Percentiles rank a stretch among this genome's conserved stretches.
These are phyloP conservation scores for Aspergillus baeticus DNA, from an alignment of 495 filamentous ascomycete genomes.

Conservation along the genomic window DNA sequence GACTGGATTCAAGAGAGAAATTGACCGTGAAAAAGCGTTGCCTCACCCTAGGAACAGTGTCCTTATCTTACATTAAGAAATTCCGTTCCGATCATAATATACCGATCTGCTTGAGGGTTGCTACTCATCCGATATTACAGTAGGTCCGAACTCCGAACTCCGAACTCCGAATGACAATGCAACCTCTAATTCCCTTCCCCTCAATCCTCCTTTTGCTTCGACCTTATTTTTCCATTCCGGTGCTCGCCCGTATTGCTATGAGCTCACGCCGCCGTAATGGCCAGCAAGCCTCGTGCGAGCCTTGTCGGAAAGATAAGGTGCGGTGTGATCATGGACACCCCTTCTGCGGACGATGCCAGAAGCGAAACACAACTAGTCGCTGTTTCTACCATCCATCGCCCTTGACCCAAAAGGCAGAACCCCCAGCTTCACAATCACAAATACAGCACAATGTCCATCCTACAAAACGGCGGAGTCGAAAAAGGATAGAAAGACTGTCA, in stretches of 20 bases:
- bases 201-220: background rate
- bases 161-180: constrained; percentile 1
- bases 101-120: too few relatives aligned
- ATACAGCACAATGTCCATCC: background rate
- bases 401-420: constrained; percentile 20
- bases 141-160: background rate
- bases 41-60: too few relatives aligned
- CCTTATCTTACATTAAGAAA: too few relatives aligned
- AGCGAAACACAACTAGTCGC: background rate
- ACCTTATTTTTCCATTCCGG: background rate
- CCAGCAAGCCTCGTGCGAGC: constrained; percentile 46
- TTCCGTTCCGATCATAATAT: too few relatives aligned
- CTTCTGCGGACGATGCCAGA: constrained; percentile 8
- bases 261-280: constrained; percentile 41
- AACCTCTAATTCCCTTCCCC: background rate
- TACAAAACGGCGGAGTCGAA: background rate
- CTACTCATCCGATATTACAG: background rate
- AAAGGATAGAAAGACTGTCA: background rate
- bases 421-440: background rate
- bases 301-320: constrained; percentile 47
- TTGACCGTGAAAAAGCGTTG: too few relatives aligned
- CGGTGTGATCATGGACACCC: constrained; percentile 44
- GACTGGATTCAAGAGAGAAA: too few relatives aligned
- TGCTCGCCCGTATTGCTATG: background rate
- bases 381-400: constrained; percentile 35